Percentiles rank a stretch among this genome's conserved stretches.
These are phyloP conservation scores for Lichenothelia convexa DNA, from an alignment of 495 filamentous ascomycete species.

Conservation along the genomic window DNA sequence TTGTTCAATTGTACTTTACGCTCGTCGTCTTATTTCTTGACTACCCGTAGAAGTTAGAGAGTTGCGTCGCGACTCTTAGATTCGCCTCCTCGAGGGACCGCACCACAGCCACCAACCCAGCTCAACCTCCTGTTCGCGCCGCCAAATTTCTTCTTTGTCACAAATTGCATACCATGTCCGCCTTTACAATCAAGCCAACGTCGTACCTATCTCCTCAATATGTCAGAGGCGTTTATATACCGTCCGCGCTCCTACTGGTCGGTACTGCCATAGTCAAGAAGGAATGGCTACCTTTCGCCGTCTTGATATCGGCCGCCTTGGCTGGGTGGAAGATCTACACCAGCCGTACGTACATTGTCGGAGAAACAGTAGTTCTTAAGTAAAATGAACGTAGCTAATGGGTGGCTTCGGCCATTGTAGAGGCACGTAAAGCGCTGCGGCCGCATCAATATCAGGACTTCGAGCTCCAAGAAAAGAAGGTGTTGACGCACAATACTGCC, in stretches of 20 bases:
- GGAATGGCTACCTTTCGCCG: slow-evolving; percentile 60
- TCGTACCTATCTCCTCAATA: slow-evolving; percentile 31
- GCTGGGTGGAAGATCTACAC: slow-evolving; percentile 44
- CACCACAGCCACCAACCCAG: too few species aligned
- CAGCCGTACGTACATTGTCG: slow-evolving; percentile 30
- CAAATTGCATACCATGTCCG: slow-evolving; percentile 9
- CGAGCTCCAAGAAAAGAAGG: slow-evolving; percentile 72
- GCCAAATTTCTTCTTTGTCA: too few species aligned
- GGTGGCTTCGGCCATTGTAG: slow-evolving; percentile 21
- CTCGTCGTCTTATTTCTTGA: too few species aligned
- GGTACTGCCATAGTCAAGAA: slow-evolving; percentile 59
- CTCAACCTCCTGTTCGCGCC: too few species aligned
- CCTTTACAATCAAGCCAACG: slow-evolving; percentile 11
- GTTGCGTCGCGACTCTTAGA: too few species aligned
- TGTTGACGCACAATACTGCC: slow-evolving; percentile 91
- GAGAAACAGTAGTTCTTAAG: background rate
- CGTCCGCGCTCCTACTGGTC: slow-evolving; percentile 60
- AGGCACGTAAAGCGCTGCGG: slow-evolving; percentile 63
- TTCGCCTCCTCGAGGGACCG: too few species aligned
- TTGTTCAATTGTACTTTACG: too few species aligned
- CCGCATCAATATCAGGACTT: slow-evolving; percentile 78
- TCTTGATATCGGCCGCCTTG: slow-evolving; percentile 39
- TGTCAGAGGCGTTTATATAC: slow-evolving; percentile 66
- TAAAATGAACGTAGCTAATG: background rate
- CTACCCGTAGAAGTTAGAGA: too few species aligned